Percentiles rank a stretch among this genome's conserved stretches.
Conservation (phyloP, 441 rosid species). For the Populus hybrid region DNA sequence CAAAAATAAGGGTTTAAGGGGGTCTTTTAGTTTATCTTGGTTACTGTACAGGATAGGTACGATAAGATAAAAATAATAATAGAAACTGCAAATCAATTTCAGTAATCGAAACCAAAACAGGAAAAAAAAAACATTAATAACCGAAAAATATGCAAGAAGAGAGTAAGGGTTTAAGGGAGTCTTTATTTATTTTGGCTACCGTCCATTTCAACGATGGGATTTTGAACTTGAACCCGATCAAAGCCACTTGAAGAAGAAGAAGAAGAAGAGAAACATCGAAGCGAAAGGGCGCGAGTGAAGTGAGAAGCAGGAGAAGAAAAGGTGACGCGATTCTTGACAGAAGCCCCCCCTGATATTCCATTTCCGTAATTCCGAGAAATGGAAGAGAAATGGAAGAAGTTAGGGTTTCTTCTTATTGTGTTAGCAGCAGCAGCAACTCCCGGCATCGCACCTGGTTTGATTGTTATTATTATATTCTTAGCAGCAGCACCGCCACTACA, state of each 20-base stretch:
- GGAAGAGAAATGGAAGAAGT: constrained; percentile 24
- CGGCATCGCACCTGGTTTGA: neutral
- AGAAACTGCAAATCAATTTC: neutral
- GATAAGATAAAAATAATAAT: neutral
- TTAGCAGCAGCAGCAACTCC: neutral
- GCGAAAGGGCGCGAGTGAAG: constrained; percentile 35
- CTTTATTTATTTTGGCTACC: constrained; percentile 34
- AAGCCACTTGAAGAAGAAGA: constrained; percentile 39
- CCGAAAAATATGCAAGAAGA: neutral
- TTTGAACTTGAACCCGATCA: constrained; percentile 66
- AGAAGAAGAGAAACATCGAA: constrained; percentile 63
- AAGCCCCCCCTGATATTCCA: neutral
- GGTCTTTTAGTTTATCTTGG: no score
- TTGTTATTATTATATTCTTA: no score
- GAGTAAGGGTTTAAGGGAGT: constrained; percentile 22
- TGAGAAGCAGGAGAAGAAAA: constrained; percentile 26
- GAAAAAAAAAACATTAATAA: neutral
- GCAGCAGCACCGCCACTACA: neutral
- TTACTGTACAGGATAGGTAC: no score
- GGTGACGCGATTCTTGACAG: constrained; percentile 29
- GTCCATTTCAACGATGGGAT: constrained; percentile 94
- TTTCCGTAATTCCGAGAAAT: neutral
- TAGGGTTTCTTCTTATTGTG: neutral
- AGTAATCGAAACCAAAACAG: neutral
- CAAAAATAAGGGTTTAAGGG: no score